Evolutionary conservation across 2,329 filamentous ascomycete genomes (phyloP).

Genomic region (Exophiala lecanii-corni): DNA sequence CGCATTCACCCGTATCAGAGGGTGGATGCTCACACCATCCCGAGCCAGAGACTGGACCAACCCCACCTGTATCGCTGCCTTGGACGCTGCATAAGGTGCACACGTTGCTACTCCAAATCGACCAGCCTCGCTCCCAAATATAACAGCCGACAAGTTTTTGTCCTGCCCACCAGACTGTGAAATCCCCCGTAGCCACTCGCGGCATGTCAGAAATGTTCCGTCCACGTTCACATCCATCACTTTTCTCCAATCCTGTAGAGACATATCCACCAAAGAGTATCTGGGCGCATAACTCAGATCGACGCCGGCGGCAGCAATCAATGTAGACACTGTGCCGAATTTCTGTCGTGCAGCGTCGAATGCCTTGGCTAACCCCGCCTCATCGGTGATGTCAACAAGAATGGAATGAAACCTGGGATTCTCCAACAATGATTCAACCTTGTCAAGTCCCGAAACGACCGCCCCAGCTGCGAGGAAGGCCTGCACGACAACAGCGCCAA

Average conservation of each 20-base stretch:
- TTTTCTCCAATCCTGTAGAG: slow-evolving; percentile 35
- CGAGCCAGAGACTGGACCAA: slow-evolving; percentile 39
- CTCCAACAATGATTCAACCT: slow-evolving; percentile 19
- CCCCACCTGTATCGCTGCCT: slow-evolving; percentile 44
- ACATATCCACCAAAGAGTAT: slow-evolving; percentile 38
- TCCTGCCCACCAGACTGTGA: slow-evolving; percentile 21
- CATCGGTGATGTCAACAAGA: slow-evolving; percentile 34
- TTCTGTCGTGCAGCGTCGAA: slow-evolving; percentile 33
- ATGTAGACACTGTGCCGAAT: slow-evolving; percentile 36
- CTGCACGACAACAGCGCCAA: slow-evolving; percentile 36
- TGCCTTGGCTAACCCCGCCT: slow-evolving; percentile 31
- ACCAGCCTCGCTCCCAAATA: slow-evolving; percentile 45
- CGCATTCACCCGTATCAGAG: slow-evolving; percentile 41
- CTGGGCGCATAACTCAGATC: slow-evolving; percentile 41
- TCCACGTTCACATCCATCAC: slow-evolving; percentile 43
- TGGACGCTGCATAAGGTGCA: slow-evolving; percentile 43
- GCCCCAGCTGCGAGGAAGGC: slow-evolving; percentile 42
- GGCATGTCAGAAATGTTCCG: slow-evolving; percentile 41
- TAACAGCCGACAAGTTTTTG: slow-evolving; percentile 39
- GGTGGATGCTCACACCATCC: slow-evolving; percentile 38
- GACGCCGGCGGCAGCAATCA: slow-evolving; percentile 40
- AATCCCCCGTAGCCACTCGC: slow-evolving; percentile 40
- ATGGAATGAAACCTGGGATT: slow-evolving; percentile 22
- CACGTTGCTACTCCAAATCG: slow-evolving; percentile 41
- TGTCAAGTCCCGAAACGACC: slow-evolving; percentile 37